These are phyloP conservation scores for Beauveria sp. DNA, from an alignment of 2,329 filamentous ascomycete species.

Conservation along the genomic window DNA sequence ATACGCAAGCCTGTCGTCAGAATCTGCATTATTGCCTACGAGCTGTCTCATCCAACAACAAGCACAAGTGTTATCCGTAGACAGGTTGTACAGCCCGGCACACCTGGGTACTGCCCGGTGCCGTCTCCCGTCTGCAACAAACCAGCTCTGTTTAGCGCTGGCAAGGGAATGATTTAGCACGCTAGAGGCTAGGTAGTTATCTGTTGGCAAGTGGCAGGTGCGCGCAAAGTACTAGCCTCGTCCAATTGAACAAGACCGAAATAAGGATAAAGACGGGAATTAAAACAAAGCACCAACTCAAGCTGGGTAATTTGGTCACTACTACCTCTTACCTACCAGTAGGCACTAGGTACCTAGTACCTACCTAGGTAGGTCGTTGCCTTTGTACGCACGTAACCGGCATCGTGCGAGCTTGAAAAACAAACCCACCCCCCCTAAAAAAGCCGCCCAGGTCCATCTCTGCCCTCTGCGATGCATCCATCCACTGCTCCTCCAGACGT, in stretches of 20 bases:
- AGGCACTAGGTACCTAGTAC: too few species aligned
- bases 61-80: too few species aligned
- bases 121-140: background rate
- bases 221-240: background rate
- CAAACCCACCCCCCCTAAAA: background rate
- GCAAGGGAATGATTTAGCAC: background rate
- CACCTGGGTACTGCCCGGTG: background rate
- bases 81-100: background rate
- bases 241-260: background rate
- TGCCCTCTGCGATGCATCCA: conserved; percentile 3
- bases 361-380: too few species aligned
- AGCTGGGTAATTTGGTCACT: background rate
- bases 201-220: background rate
- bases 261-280: background rate
- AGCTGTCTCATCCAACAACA: too few species aligned
- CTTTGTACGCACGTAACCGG: too few species aligned
- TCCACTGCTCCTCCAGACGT: conserved; percentile 13
- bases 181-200: background rate
- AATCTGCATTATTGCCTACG: background rate
- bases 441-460: background rate
- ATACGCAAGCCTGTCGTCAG: background rate
- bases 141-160: background rate
- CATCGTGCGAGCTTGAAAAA: background rate
- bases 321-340: too few species aligned
- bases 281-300: background rate